Conservation (phyloP, 2,329 filamentous ascomycete genomes). For the Fusarium sp. region DNA sequence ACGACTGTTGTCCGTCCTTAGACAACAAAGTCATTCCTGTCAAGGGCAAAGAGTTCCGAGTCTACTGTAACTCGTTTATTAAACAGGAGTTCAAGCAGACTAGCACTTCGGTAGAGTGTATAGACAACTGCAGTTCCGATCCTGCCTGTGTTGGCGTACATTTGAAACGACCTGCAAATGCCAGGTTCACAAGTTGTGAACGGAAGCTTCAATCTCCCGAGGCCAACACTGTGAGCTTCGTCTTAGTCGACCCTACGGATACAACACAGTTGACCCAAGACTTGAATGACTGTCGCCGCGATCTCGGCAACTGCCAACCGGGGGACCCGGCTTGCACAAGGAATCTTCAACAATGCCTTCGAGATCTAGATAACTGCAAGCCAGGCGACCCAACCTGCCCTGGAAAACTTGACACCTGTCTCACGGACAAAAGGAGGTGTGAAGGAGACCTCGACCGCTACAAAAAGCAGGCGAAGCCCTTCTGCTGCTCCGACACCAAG, state of each 20-base stretch:
- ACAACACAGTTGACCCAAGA: background rate
- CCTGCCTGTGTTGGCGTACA: background rate
- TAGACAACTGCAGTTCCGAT: background rate
- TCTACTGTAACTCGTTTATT: background rate
- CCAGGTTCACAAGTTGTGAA: background rate
- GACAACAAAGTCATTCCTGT: background rate
- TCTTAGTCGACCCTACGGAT: no score
- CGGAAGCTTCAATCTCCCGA: background rate
- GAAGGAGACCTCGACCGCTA: background rate
- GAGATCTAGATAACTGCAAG: background rate
- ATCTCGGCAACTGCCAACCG: background rate
- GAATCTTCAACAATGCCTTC: background rate
- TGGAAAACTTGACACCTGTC: background rate
- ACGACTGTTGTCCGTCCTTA: background rate
- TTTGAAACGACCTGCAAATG: no score
- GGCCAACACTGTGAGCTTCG: background rate
- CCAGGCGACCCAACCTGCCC: background rate
- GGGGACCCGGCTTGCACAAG: background rate
- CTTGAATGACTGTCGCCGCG: background rate
- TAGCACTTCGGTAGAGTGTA: background rate
- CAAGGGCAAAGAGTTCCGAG: background rate
- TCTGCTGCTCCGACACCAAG: background rate
- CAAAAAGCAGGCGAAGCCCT: background rate
- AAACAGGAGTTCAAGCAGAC: no score
- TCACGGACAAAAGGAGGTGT: background rate